These are phyloP conservation scores for Apiotrichum mycotoxinovorans DNA, from an alignment of 1,284 basidiomycete species.

Conservation along the genomic window DNA sequence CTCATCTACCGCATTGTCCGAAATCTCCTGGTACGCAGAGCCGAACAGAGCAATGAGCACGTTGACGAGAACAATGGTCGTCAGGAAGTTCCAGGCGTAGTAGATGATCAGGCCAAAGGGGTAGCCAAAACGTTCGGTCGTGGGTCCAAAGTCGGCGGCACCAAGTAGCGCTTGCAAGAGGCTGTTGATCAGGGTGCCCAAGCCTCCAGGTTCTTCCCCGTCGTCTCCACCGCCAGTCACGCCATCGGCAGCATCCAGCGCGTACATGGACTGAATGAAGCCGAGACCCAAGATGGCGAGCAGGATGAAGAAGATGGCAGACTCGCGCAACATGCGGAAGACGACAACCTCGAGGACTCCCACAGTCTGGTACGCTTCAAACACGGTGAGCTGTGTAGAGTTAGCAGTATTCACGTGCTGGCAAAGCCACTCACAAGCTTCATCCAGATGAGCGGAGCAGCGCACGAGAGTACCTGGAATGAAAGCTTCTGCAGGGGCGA, in stretches of 20 bases:
- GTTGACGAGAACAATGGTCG: slow-evolving; percentile 84
- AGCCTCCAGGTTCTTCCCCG: slow-evolving; percentile 62
- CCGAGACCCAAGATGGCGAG: slow-evolving; percentile 76
- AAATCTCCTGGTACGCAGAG: slow-evolving; percentile 79
- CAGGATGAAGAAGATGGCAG: slow-evolving; percentile 83
- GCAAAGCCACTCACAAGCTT: slow-evolving; percentile 64
- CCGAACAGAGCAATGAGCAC: slow-evolving; percentile 92
- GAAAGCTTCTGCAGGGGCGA: slow-evolving; percentile 70
- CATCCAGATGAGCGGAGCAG: slow-evolving; percentile 84
- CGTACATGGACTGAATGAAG: slow-evolving; percentile 71
- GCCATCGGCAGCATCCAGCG: slow-evolving; percentile 86
- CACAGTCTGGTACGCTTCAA: slow-evolving; percentile 61
- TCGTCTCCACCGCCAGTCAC: slow-evolving; percentile 71
- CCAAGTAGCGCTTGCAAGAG: slow-evolving; percentile 77
- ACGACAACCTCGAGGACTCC: slow-evolving; percentile 52
- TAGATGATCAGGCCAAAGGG: slow-evolving; percentile 69
- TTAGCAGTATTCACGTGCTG: not conserved
- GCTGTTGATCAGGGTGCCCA: slow-evolving; percentile 62
- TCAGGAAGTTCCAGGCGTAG: slow-evolving; percentile 85
- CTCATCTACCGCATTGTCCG: slow-evolving; percentile 51
- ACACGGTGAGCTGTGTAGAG: slow-evolving; percentile 33
- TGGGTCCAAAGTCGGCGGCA: slow-evolving; percentile 73
- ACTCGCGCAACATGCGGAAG: slow-evolving; percentile 77
- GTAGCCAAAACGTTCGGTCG: slow-evolving; percentile 53
- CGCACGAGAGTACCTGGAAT: slow-evolving; percentile 83